Evolutionary conservation across 2,329 filamentous ascomycete species (phyloP).

Genomic region (Colletotrichum sp.): DNA sequence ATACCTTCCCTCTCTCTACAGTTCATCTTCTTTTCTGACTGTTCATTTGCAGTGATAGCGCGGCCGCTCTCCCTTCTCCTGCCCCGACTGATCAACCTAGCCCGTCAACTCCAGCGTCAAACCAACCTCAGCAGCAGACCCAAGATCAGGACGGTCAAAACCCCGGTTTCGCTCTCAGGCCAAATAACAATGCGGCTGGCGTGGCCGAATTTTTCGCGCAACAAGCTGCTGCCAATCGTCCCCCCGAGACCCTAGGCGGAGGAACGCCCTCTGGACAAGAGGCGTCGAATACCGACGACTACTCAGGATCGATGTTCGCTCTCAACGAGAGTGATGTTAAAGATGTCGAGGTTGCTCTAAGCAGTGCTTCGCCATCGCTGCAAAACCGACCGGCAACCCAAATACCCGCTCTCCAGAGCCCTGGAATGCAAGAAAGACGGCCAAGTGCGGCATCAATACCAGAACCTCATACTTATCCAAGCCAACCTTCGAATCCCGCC

Average conservation of each 20-base stretch:
- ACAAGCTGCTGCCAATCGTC: background rate
- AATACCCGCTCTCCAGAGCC: background rate
- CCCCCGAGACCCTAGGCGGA: background rate
- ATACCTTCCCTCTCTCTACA: background rate
- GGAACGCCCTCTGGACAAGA: background rate
- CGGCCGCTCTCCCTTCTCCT: slow-evolving; percentile 61
- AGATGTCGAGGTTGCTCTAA: background rate
- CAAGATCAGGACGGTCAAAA: background rate
- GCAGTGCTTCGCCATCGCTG: background rate
- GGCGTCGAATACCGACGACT: background rate
- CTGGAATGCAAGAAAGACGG: background rate
- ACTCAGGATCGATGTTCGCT: background rate
- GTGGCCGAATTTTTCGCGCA: background rate
- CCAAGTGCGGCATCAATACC: background rate
- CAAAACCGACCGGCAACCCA: background rate
- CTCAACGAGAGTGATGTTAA: background rate
- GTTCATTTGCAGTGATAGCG: slow-evolving; percentile 1
- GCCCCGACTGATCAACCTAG: slow-evolving; percentile 66
- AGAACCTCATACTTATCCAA: background rate
- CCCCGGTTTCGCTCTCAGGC: background rate
- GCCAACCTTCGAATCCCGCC: background rate
- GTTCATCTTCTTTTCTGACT: background rate
- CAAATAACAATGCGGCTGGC: background rate
- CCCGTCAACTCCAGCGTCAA: slow-evolving; percentile 38
- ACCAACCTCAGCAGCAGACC: slow-evolving; percentile 37